Conservation (phyloP, 352 stramenopile genomes). For the Globisporangium viniferum region DNA sequence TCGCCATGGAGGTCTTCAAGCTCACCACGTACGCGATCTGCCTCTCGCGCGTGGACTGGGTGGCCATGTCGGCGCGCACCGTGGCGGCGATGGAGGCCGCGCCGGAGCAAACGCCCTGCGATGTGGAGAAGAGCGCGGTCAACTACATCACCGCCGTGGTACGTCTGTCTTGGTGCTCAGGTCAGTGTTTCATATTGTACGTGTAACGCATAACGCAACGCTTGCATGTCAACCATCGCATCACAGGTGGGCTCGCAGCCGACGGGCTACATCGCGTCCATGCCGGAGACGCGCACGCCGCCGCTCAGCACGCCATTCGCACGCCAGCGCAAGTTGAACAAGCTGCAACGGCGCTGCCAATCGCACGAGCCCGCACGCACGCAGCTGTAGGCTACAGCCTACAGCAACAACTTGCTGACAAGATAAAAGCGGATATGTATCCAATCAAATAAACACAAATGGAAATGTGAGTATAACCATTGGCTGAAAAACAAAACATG, state of each 20-base stretch:
- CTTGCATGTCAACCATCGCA: no score
- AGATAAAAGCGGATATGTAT: conserved; percentile 24
- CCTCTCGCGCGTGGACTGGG: conserved; percentile 46
- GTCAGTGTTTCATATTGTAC: not conserved
- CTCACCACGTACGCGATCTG: conserved; percentile 41
- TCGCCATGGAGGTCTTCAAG: conserved; percentile 72
- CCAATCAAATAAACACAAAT: not conserved
- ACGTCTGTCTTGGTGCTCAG: not conserved
- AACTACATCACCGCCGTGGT: conserved; percentile 59
- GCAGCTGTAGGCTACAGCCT: not conserved
- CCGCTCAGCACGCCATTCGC: conserved; percentile 38
- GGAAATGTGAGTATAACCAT: not conserved
- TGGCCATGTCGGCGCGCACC: conserved; percentile 39
- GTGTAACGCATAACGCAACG: not conserved
- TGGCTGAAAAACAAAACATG: not conserved
- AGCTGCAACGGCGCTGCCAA: conserved; percentile 23
- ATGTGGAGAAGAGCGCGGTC: conserved; percentile 49
- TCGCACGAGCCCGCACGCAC: conserved; percentile 18
- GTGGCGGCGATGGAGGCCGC: conserved; percentile 41
- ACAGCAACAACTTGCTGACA: not conserved
- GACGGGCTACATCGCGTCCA: conserved; percentile 45
- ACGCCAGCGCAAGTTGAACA: conserved; percentile 28
- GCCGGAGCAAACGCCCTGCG: conserved; percentile 27
- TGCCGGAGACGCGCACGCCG: conserved; percentile 40
- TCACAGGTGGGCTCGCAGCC: conserved; percentile 43